Evolutionary conservation across 495 filamentous ascomycete species (phyloP).

Genomic region (Daldinia vernicosa): DNA sequence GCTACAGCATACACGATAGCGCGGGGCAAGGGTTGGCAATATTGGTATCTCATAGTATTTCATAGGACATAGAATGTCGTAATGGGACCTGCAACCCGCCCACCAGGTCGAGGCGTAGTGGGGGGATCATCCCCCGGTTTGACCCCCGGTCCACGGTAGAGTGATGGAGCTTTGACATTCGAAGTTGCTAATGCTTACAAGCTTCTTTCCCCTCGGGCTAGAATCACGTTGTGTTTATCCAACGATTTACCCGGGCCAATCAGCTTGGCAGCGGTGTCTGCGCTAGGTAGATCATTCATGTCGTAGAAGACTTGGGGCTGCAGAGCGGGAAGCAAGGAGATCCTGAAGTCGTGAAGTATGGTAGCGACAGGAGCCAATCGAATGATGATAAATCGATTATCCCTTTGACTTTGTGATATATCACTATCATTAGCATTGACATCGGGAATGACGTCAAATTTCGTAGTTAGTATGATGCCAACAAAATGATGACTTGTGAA

Average conservation of each 20-base stretch:
- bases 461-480: background rate
- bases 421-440: background rate
- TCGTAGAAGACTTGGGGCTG: constrained; percentile 4
- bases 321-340: constrained; percentile 17
- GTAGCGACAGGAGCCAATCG: constrained; percentile 2
- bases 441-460: background rate
- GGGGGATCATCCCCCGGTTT: constrained; percentile 36
- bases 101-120: constrained; percentile 28
- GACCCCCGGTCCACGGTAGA: constrained; percentile 8
- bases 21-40: constrained; percentile 8
- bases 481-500: background rate
- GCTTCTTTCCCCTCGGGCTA: constrained; percentile 22
- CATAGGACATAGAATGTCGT: constrained; percentile 27
- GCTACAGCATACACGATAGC: constrained; percentile 27
- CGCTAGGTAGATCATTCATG: constrained; percentile 10
- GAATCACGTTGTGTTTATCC: constrained; percentile 26
- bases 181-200: constrained; percentile 7
- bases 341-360: constrained; percentile 2
- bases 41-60: constrained; percentile 7
- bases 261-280: constrained; percentile 15
- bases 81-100: constrained; percentile 27
- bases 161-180: constrained; percentile 22
- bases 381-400: constrained; percentile 15
- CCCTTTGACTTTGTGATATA: constrained; percentile 3
- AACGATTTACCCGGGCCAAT: constrained; percentile 39